These are phyloP conservation scores for Cryptococcus sp. DNA, from an alignment of 1,284 basidiomycete species.

Conservation along the genomic window DNA sequence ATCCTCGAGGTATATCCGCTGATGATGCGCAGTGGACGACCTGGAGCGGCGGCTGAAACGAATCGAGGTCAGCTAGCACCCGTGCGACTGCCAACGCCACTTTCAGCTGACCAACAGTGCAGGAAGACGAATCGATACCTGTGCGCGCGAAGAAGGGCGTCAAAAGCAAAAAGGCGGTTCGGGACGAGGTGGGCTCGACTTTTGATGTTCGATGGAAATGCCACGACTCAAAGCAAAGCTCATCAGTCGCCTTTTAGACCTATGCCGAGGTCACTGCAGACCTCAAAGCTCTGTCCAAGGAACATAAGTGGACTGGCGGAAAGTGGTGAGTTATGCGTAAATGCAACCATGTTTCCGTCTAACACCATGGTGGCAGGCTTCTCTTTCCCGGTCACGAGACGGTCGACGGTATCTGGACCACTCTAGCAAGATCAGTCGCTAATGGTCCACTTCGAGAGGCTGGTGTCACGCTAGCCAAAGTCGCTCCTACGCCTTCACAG, in stretches of 20 bases:
- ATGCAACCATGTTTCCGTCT: neutral
- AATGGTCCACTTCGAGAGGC: conserved; percentile 34
- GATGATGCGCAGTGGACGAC: conserved; percentile 19
- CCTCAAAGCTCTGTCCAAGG: conserved; percentile 27
- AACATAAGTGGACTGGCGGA: conserved; percentile 25
- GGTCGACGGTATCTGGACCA: conserved; percentile 34
- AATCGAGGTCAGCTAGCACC: conserved; percentile 23
- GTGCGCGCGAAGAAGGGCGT: conserved; percentile 35
- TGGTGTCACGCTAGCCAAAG: conserved; percentile 32
- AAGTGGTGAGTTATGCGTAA: conserved; percentile 42
- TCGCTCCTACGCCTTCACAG: conserved; percentile 22
- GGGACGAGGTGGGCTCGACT: conserved; percentile 26
- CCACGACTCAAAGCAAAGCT: neutral
- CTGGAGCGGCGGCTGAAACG: conserved; percentile 19
- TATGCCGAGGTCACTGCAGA: conserved; percentile 16
- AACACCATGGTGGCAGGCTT: conserved; percentile 20
- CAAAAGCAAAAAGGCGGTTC: conserved; percentile 32
- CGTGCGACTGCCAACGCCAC: neutral
- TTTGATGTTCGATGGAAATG: neutral
- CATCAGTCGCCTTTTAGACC: neutral
- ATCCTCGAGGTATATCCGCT: neutral
- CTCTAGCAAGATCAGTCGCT: conserved; percentile 34
- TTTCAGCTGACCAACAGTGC: neutral
- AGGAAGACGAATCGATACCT: conserved; percentile 31
- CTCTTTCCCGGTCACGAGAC: conserved; percentile 23